Evolutionary conservation across 495 filamentous ascomycete species (phyloP).

Genomic region (Amphirosellinia nigrospora): DNA sequence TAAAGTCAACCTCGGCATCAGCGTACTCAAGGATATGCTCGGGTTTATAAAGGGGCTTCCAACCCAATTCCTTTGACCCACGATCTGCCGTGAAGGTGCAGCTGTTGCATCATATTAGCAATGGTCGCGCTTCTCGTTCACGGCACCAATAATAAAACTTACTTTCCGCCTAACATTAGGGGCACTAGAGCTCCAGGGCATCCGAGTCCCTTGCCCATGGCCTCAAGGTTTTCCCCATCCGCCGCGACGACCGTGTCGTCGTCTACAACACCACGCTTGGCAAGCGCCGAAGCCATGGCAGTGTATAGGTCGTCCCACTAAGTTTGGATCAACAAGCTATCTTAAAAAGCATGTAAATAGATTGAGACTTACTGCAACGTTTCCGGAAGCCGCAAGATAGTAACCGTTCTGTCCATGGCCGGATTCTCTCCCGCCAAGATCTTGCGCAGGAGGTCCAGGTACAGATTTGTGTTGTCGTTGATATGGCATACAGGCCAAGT

Average conservation of each 20-base stretch:
- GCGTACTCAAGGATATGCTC: constrained; percentile 50
- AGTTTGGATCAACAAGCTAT: not conserved
- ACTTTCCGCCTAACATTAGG: constrained; percentile 49
- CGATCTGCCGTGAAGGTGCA: constrained; percentile 48
- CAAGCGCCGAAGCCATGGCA: constrained; percentile 47
- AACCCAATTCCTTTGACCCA: constrained; percentile 46
- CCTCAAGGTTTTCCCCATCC: constrained; percentile 39
- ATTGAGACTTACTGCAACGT: constrained; percentile 37
- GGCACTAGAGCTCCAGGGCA: constrained; percentile 41
- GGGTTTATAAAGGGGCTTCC: constrained; percentile 45
- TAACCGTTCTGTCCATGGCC: constrained; percentile 53
- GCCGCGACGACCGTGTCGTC: constrained; percentile 42
- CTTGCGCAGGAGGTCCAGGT: constrained; percentile 48
- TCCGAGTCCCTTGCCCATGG: constrained; percentile 47
- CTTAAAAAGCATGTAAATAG: not conserved
- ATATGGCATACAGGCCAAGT: constrained; percentile 58
- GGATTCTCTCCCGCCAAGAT: constrained; percentile 48
- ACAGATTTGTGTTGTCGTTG: constrained; percentile 49
- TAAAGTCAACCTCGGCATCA: constrained; percentile 49
- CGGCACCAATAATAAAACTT: constrained; percentile 23
- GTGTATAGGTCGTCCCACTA: constrained; percentile 56
- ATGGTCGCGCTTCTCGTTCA: not conserved
- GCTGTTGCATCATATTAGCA: constrained; percentile 28
- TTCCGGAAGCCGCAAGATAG: constrained; percentile 56
- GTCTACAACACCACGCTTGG: constrained; percentile 44